These are phyloP conservation scores for Ogataea nonfermentans DNA, from an alignment of 805 yeast species.

Conservation along the genomic window DNA sequence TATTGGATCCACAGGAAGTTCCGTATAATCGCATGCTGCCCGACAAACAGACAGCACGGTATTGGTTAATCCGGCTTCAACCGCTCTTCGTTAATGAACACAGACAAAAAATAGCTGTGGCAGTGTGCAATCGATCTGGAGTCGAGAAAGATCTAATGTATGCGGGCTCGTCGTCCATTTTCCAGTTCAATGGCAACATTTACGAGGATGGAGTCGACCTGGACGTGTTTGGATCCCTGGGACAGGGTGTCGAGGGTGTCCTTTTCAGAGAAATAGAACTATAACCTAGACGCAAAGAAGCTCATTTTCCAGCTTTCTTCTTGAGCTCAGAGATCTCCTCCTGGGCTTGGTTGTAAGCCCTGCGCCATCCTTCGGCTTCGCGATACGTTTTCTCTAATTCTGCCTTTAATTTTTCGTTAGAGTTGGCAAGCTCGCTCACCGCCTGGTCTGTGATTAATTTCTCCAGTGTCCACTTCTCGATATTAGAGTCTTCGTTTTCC, in stretches of 20 bases:
- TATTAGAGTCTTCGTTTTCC: constrained; percentile 83
- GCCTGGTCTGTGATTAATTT: constrained; percentile 91
- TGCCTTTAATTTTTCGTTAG: constrained; percentile 82
- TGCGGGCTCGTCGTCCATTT: constrained; percentile 63
- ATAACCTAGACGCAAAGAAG: constrained; percentile 1
- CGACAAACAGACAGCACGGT: constrained; percentile 36
- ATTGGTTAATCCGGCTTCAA: constrained; percentile 68
- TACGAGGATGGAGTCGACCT: constrained; percentile 40
- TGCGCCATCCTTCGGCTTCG: constrained; percentile 84
- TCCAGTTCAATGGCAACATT: constrained; percentile 48
- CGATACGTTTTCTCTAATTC: constrained; percentile 91
- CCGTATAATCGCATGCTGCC: constrained; percentile 16
- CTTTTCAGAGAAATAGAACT: constrained; percentile 57
- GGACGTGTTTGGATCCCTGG: constrained; percentile 51
- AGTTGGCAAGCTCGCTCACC: constrained; percentile 75
- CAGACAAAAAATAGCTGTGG: constrained; percentile 37
- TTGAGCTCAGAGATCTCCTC: constrained; percentile 16
- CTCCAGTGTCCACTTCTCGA: constrained; percentile 94
- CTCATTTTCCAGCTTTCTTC: constrained; percentile 12
- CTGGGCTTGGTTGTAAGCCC: constrained; percentile 32
- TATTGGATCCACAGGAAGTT: constrained; percentile 7
- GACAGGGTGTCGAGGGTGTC: constrained; percentile 66
- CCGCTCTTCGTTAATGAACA: constrained; percentile 27
- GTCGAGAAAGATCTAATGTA: constrained; percentile 67
- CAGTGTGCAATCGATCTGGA: constrained; percentile 70